Evolutionary conservation across 768 basidiomycete species (phyloP), one percentile per base, ranked within the genome.

Genomic region (Suillus brevipes): DNA sequence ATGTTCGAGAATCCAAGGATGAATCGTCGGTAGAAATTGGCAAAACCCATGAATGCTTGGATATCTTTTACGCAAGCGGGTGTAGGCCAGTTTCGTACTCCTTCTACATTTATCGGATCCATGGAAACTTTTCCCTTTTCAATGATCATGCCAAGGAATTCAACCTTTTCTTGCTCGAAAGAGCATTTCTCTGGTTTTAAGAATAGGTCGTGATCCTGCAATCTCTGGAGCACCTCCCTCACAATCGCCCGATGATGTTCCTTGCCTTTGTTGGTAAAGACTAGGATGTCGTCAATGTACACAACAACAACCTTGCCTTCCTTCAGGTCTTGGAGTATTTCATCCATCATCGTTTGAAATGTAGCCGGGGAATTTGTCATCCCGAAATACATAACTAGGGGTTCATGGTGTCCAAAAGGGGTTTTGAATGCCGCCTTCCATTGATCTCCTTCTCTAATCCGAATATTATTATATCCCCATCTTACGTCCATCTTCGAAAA

Each of bases 201-300:
- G 57, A 62, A 82, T 1, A 85, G 75, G 3, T 78, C 61, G 52
- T 79, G 60, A 0, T 79, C 62, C 10, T 66, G 10, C 0, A 83
- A 66, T 2, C 53, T 40, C 28, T 75, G 36, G 0, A 81, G 70
- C 0, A 81, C 75, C 45, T 66, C 37, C 2, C 55, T 65, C 2
- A 74, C 61, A 5, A 71, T 49, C 2, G 45, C 38, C 0, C 61
- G 47, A 37, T 75, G 71, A 8, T 64, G 38, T 42, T 73, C 68
- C 13, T 66, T 61, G 9, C 56, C 25, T 3, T 61, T 36, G 3
- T 69, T 50, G 2, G 69, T 72, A 45, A 70, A 80, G 52, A 80
- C 75, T 59, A 82, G 67, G 34, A 83, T 80, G 64, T 84, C 76
- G 63, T 83, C 81, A 40, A 84, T 67, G 67, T 86, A 82, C 49